Percentiles rank a stretch among this genome's conserved stretches.
These are phyloP conservation scores for Zizania palustris DNA, from an alignment of 202 grass and related monocot genomes.

Conservation along the genomic window DNA sequence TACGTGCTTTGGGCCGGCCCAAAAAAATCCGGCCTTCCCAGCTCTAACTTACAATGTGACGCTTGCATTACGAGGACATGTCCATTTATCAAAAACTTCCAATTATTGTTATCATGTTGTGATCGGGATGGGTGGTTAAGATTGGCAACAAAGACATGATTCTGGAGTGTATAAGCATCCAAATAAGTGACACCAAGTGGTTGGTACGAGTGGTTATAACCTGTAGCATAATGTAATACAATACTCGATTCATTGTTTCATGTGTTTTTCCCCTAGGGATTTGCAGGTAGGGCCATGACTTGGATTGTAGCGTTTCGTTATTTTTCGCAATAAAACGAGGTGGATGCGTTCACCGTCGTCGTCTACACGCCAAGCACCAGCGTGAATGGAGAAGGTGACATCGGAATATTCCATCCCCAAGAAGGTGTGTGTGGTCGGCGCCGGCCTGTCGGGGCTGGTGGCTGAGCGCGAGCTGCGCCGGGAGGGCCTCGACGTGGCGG, in stretches of 20 bases:
- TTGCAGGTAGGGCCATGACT: too few relatives aligned
- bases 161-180: neutral
- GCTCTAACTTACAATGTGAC: conserved; percentile 93
- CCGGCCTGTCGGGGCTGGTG: conserved; percentile 4
- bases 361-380: too few relatives aligned
- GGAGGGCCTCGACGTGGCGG: conserved; percentile 26
- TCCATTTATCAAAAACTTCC: conserved; percentile 79
- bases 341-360: too few relatives aligned
- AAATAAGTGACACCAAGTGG: conserved; percentile 14
- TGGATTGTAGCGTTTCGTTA: too few relatives aligned
- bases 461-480: conserved; percentile 18
- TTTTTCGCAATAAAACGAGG: too few relatives aligned
- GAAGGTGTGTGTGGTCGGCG: conserved; percentile 34
- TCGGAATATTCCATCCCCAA: neutral
- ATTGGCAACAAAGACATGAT: conserved; percentile 68
- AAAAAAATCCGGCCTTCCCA: too few relatives aligned
- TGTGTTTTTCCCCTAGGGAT: neutral
- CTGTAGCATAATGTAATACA: conserved; percentile 20
- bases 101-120: conserved; percentile 87
- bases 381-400: neutral
- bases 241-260: neutral
- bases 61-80: conserved; percentile 89
- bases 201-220: conserved; percentile 2
- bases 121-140: conserved; percentile 91
- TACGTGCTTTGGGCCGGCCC: too few relatives aligned